These are phyloP conservation scores for Sporothrix brunneoviolacea DNA, from an alignment of 2,329 filamentous ascomycete species.

Conservation along the genomic window DNA sequence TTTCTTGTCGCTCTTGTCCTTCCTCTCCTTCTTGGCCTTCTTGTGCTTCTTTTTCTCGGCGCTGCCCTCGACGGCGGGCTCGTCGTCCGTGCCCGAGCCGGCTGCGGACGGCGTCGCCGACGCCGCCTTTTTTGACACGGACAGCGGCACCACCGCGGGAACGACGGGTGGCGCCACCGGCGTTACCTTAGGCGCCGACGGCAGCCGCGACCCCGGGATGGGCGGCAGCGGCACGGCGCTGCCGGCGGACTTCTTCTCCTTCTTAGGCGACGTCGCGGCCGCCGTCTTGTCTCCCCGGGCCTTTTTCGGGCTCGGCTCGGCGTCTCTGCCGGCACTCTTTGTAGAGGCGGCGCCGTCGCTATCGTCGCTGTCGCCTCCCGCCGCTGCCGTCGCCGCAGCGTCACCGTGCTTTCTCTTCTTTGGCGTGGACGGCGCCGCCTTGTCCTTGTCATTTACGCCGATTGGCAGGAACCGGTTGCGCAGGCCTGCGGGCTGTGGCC, in stretches of 20 bases:
- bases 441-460: slow-evolving; percentile 37
- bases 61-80: neutral
- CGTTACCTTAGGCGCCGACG: slow-evolving; percentile 20
- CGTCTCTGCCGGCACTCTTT: slow-evolving; percentile 27
- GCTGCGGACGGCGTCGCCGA: neutral
- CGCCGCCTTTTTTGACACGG: neutral
- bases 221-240: slow-evolving; percentile 9
- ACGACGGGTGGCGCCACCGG: slow-evolving; percentile 21
- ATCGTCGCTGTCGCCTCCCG: neutral
- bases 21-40: slow-evolving; percentile 2
- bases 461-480: slow-evolving; percentile 62
- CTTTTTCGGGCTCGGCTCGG: slow-evolving; percentile 6
- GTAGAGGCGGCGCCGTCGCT: slow-evolving; percentile 17
- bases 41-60: slow-evolving; percentile 8
- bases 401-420: slow-evolving; percentile 34
- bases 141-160: too few species aligned
- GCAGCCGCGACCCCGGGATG: neutral
- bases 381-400: neutral
- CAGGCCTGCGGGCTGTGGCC: slow-evolving; percentile 61
- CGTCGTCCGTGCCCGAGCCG: neutral
- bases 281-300: slow-evolving; percentile 17
- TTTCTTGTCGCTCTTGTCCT: slow-evolving; percentile 7
- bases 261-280: neutral
- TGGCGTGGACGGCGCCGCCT: slow-evolving; percentile 3
- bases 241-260: slow-evolving; percentile 7